Evolutionary conservation across 2,329 filamentous ascomycete species (phyloP), one percentile per base, ranked within the genome.

Genomic region (Chaetomium olivaceum): DNA sequence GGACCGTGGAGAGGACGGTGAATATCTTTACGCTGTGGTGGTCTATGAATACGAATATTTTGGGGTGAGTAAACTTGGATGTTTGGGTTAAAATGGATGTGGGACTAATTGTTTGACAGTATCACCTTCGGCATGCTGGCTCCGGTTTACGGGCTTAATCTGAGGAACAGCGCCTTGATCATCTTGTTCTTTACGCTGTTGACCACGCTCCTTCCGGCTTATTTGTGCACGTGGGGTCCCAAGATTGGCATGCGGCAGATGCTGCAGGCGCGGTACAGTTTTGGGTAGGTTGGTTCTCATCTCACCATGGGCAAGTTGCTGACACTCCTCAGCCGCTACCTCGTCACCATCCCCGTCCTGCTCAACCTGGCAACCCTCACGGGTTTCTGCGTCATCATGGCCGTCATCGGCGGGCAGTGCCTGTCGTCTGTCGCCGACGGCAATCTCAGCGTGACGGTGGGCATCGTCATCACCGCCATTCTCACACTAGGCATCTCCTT

Each of bases 241-340:
- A 84, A 83, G 74, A 88, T 86, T 11, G 87, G 87, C 51, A 83
- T 89, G 81, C 81, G 87, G 19, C 87, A 89, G 74, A 87, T 89
- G 81, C 82, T 89, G 8, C 85, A 87, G 69, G 87, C 87, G 4
- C 80, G 87, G 25, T 89, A 84, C 74, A 84, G 83, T 50, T 90
- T 88, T 72, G 86, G 85, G 79, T 84, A 76, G 61, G 57, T 23
- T 43, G 39, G 39, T 16, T 14, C 16, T 48, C 29, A 29, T 23
- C 39, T 3, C 8, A 43, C 16, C 5, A 43, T 19, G 16, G 16
- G 5, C 39, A 6, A 6, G 1, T 16, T 19, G 39, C 16, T 43
- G 5, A 43, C 16, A 19, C 39, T 43, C 39, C 33, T 27, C 39
- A 81, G 82, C 21, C 80, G 82, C 50, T 88, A 87, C 71, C 76